Evolutionary conservation across 1,284 basidiomycete genomes (phyloP).

Genomic region (Inonotus hispidus): DNA sequence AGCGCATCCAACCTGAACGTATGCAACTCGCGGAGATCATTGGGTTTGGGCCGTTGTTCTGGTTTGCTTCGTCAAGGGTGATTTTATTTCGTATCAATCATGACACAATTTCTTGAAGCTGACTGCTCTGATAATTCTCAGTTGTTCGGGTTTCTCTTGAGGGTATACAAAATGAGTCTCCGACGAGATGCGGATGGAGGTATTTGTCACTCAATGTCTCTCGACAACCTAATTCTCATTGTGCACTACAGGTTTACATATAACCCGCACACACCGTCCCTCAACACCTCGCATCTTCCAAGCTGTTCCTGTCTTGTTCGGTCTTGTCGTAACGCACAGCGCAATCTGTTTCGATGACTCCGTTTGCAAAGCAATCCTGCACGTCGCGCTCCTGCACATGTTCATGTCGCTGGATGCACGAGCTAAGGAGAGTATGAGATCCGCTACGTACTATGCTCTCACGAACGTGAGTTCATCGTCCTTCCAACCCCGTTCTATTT

Average conservation of each 20-base stretch:
- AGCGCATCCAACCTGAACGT: background rate
- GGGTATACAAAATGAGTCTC: slow-evolving; percentile 4
- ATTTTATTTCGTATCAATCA: background rate
- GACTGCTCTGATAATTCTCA: background rate
- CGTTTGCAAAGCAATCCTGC: slow-evolving; percentile 2
- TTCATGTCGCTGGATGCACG: slow-evolving; percentile 9
- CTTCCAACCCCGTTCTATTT: background rate
- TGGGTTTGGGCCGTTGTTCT: slow-evolving; percentile 7
- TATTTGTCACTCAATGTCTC: background rate
- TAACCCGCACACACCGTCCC: background rate
- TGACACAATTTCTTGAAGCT: background rate
- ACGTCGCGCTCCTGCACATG: slow-evolving; percentile 12
- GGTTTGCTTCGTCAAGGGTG: slow-evolving; percentile 2
- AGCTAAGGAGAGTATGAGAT: slow-evolving; percentile 3
- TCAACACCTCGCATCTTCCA: background rate
- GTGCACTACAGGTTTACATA: slow-evolving; percentile 1
- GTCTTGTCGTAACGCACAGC: background rate
- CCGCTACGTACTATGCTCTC: slow-evolving; percentile 1
- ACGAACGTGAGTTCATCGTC: slow-evolving; percentile 1
- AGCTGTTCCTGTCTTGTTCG: background rate
- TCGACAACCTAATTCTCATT: background rate
- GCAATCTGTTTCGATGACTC: background rate
- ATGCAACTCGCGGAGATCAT: background rate
- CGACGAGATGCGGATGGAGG: slow-evolving; percentile 5
- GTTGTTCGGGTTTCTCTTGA: slow-evolving; percentile 1